Percentiles rank a stretch among this genome's conserved stretches.
These are phyloP conservation scores for Starmerella bombi DNA, from an alignment of 805 yeast species.

Conservation along the genomic window DNA sequence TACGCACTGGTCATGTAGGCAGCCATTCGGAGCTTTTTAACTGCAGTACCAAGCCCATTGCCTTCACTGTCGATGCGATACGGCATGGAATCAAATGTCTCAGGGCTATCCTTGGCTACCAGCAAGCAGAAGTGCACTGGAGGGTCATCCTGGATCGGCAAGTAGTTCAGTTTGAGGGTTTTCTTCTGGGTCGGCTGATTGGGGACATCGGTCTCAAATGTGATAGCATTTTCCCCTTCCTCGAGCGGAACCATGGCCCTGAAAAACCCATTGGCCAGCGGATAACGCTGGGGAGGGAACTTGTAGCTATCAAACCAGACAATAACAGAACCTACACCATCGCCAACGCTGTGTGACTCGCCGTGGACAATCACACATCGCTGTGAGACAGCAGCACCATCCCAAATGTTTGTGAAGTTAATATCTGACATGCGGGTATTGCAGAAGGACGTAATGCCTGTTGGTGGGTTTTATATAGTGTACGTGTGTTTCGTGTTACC, in stretches of 20 bases:
- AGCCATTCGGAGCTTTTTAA: conserved; percentile 62
- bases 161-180: conserved; percentile 34
- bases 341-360: conserved; percentile 21
- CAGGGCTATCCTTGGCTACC: conserved; percentile 63
- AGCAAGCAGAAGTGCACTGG: conserved; percentile 73
- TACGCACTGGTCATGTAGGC: conserved; percentile 83
- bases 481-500: too few relatives aligned
- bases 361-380: conserved; percentile 30
- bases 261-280: conserved; percentile 56
- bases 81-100: conserved; percentile 54
- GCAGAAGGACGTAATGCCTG: too few relatives aligned
- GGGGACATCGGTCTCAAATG: conserved; percentile 31
- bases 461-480: too few relatives aligned
- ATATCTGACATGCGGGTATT: conserved; percentile 14
- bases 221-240: conserved; percentile 51
- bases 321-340: conserved; percentile 32
- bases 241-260: conserved; percentile 61
- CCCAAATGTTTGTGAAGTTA: conserved; percentile 24
- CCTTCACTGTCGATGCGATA: conserved; percentile 36
- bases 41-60: conserved; percentile 55
- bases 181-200: conserved; percentile 5
- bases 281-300: conserved; percentile 60
- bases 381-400: conserved; percentile 22
- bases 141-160: conserved; percentile 48
- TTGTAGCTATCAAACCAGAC: conserved; percentile 31